Percentiles rank a stretch among this genome's conserved stretches.
Conservation (phyloP, 208 protist species). For the Spongospora subterranea region DNA sequence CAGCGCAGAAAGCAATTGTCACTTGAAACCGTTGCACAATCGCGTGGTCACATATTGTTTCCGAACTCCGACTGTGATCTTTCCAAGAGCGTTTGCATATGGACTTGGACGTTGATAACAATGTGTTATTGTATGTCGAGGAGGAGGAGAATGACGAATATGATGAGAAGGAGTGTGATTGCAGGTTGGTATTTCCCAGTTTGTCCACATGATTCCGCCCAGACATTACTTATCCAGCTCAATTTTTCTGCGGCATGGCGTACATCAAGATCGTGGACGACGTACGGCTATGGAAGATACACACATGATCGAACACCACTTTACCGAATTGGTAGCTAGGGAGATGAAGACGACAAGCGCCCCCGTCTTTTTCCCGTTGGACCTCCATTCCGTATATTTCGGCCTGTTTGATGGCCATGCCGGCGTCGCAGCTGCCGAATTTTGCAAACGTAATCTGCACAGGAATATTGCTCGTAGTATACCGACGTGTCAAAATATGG, state of each 20-base stretch:
- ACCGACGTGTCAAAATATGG: background rate
- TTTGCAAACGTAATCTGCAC: slow-evolving; percentile 44
- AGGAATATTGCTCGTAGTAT: slow-evolving; percentile 39
- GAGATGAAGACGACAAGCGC: background rate
- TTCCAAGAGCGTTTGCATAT: too few species aligned
- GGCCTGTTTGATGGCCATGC: slow-evolving; percentile 54
- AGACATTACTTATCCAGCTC: background rate
- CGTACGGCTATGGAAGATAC: slow-evolving; percentile 18
- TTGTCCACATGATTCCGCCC: too few species aligned
- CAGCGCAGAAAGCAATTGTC: too few species aligned
- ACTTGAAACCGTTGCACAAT: too few species aligned
- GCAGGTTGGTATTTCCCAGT: too few species aligned
- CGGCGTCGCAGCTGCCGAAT: slow-evolving; percentile 34
- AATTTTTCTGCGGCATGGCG: slow-evolving; percentile 3
- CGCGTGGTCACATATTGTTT: too few species aligned
- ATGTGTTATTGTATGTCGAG: too few species aligned
- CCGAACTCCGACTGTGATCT: too few species aligned
- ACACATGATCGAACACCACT: slow-evolving; percentile 21
- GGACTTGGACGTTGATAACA: too few species aligned
- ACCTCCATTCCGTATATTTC: background rate
- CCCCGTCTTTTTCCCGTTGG: slow-evolving; percentile 9
- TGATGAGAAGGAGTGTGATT: too few species aligned
- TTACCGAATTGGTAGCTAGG: slow-evolving; percentile 1
- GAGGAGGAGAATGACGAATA: too few species aligned
- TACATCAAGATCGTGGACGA: slow-evolving; percentile 8